Evolutionary conservation across 1,139 yeast genomes (phyloP).

Genomic region (Saccharomycopsis crataegensis): DNA sequence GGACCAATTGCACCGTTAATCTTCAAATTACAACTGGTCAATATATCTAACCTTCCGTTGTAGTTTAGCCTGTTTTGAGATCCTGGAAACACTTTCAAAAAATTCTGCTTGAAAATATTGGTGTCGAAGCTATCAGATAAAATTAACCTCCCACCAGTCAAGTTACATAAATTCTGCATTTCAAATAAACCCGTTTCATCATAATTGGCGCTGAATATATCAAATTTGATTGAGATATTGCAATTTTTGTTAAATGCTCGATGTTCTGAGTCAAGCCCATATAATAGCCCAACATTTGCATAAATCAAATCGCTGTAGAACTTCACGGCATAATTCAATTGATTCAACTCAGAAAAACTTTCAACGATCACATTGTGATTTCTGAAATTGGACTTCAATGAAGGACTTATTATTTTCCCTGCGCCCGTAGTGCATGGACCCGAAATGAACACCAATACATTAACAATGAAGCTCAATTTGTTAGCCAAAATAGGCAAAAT

Average conservation of each 20-base stretch:
- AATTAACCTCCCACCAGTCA: slow-evolving; percentile 56
- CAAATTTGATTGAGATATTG: slow-evolving; percentile 1
- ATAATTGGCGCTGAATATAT: slow-evolving; percentile 32
- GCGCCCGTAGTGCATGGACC: slow-evolving; percentile 63
- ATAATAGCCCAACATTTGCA: not conserved
- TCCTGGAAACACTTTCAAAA: slow-evolving; percentile 40
- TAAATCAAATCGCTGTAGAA: slow-evolving; percentile 44
- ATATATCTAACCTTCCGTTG: slow-evolving; percentile 48
- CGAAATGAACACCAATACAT: slow-evolving; percentile 51
- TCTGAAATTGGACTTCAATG: slow-evolving; percentile 56
- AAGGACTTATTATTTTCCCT: slow-evolving; percentile 51
- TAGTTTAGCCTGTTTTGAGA: slow-evolving; percentile 29
- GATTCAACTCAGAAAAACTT: slow-evolving; percentile 41
- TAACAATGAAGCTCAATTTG: slow-evolving; percentile 45
- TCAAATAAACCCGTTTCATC: slow-evolving; percentile 66
- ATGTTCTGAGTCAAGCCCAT: not conserved
- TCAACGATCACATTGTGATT: slow-evolving; percentile 56
- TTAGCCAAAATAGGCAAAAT: not conserved
- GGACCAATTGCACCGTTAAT: slow-evolving; percentile 59
- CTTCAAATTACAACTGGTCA: slow-evolving; percentile 50
- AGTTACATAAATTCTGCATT: slow-evolving; percentile 51
- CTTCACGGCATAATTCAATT: slow-evolving; percentile 47
- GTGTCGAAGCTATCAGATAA: slow-evolving; percentile 60
- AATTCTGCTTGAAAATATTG: slow-evolving; percentile 56
- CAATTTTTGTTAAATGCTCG: slow-evolving; percentile 1